Conservation (phyloP, 2,329 filamentous ascomycete species). For the Colletotrichum aenigma region DNA sequence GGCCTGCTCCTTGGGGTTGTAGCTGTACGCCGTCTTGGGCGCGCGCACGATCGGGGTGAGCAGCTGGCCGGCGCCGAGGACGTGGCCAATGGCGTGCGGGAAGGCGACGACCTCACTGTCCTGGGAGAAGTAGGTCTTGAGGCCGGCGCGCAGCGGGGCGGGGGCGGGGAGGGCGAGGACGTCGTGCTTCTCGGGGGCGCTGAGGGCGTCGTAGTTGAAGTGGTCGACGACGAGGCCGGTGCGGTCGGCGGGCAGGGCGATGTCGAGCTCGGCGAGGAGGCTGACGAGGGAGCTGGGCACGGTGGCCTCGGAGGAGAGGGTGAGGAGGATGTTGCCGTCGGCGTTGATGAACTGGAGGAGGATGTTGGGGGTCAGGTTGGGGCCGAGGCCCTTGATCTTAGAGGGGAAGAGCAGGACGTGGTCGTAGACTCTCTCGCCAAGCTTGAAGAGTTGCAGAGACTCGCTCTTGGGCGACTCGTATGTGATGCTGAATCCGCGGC, state of each 20-base stretch:
- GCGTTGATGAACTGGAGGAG: conserved; percentile 92
- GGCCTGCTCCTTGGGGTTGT: conserved; percentile 87
- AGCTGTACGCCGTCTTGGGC: conserved; percentile 85
- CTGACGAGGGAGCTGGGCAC: conserved; percentile 77
- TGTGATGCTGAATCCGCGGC: conserved; percentile 78
- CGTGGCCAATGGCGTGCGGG: conserved; percentile 80
- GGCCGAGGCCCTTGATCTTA: conserved; percentile 92
- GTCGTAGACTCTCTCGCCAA: conserved; percentile 89
- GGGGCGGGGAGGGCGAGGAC: conserved; percentile 81
- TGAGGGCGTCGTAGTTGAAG: conserved; percentile 86
- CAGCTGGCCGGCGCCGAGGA: conserved; percentile 77
- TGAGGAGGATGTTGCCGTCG: conserved; percentile 88
- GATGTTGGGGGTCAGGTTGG: conserved; percentile 82
- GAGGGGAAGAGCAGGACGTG: conserved; percentile 88
- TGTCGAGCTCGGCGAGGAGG: conserved; percentile 86
- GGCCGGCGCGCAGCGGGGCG: conserved; percentile 64
- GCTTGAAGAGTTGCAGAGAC: conserved; percentile 76
- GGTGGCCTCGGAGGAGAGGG: conserved; percentile 74
- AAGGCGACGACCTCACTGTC: conserved; percentile 73
- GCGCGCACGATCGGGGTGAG: conserved; percentile 84
- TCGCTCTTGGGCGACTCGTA: conserved; percentile 87
- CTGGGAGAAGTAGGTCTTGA: conserved; percentile 79
- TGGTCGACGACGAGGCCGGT: conserved; percentile 90
- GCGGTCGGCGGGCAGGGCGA: conserved; percentile 84
- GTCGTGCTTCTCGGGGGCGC: conserved; percentile 84